These are phyloP conservation scores for Lenzites betulinus DNA, from an alignment of 768 basidiomycete genomes.

Conservation along the genomic window DNA sequence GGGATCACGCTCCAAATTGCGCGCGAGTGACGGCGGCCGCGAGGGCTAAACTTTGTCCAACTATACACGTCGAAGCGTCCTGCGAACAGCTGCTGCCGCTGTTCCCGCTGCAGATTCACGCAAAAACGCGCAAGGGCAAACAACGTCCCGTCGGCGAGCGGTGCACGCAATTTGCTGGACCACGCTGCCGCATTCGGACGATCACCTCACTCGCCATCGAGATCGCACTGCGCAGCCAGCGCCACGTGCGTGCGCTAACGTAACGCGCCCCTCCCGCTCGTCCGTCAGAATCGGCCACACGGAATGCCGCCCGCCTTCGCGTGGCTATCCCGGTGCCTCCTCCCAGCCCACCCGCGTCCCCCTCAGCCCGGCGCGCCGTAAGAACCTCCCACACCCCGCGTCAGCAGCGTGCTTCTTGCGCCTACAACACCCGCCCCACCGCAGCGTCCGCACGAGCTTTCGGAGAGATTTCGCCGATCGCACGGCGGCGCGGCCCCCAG, in stretches of 20 bases:
- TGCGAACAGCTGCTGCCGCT: neutral
- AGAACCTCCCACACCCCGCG: too few relatives aligned
- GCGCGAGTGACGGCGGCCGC: neutral
- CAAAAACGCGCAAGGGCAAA: too few relatives aligned
- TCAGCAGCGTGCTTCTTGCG: neutral
- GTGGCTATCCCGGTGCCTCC: neutral
- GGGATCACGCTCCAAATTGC: neutral
- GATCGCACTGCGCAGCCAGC: constrained; percentile 11
- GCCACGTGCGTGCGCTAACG: constrained; percentile 9
- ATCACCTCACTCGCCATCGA: constrained; percentile 13
- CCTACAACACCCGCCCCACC: neutral
- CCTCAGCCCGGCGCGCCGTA: neutral
- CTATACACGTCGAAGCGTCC: too few relatives aligned
- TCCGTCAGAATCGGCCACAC: neutral
- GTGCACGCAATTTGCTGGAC: constrained; percentile 7
- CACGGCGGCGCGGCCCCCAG: constrained; percentile 2
- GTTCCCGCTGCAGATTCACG: too few relatives aligned
- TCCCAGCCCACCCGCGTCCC: neutral
- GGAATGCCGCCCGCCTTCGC: too few relatives aligned
- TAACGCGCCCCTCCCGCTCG: too few relatives aligned
- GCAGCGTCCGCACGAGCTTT: neutral
- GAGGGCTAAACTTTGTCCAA: neutral
- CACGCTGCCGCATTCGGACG: constrained; percentile 5
- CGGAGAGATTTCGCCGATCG: constrained; percentile 3
- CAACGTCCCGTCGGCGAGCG: neutral